Percentiles rank a stretch among this genome's conserved stretches.
Conservation (phyloP, 768 basidiomycete species). For the Rhodotorula graminis region DNA sequence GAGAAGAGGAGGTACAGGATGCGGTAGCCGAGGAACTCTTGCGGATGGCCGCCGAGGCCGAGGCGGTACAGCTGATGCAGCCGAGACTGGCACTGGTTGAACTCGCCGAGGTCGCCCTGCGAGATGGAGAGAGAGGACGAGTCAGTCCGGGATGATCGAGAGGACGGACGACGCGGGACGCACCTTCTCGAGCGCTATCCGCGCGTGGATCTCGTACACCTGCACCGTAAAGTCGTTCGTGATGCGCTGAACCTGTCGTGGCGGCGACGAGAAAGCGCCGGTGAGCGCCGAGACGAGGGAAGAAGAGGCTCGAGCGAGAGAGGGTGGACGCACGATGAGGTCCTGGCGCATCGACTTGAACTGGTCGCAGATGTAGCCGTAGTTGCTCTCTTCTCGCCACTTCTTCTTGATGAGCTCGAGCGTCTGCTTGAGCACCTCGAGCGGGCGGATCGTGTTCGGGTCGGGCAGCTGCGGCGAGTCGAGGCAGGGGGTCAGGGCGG, state of each 20-base stretch:
- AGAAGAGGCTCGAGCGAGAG: background rate
- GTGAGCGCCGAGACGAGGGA: background rate
- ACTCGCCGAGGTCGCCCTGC: slow-evolving; percentile 96
- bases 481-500: background rate
- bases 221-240: slow-evolving; percentile 96
- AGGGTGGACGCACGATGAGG: slow-evolving; percentile 56
- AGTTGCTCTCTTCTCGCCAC: slow-evolving; percentile 73
- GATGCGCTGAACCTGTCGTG: slow-evolving; percentile 83
- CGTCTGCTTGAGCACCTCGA: slow-evolving; percentile 74
- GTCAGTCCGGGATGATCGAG: background rate
- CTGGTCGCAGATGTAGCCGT: slow-evolving; percentile 92
- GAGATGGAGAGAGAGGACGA: background rate
- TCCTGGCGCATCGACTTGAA: slow-evolving; percentile 97
- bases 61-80: slow-evolving; percentile 85
- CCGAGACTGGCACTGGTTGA: slow-evolving; percentile 93
- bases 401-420: slow-evolving; percentile 77
- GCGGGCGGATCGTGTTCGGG: slow-evolving; percentile 88
- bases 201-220: slow-evolving; percentile 96
- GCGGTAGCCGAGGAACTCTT: slow-evolving; percentile 95
- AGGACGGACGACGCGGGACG: slow-evolving; percentile 33
- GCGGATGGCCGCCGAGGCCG: slow-evolving; percentile 82
- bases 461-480: slow-evolving; percentile 70
- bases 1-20: slow-evolving; percentile 94
- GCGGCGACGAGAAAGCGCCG: background rate
- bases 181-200: slow-evolving; percentile 91